A percentile compares a stretch with the other conserved stretches of the same genome.
These are phyloP conservation scores for Paramecium primaurelia DNA, from an alignment of 73 alveolate species.

Conservation along the genomic window DNA sequence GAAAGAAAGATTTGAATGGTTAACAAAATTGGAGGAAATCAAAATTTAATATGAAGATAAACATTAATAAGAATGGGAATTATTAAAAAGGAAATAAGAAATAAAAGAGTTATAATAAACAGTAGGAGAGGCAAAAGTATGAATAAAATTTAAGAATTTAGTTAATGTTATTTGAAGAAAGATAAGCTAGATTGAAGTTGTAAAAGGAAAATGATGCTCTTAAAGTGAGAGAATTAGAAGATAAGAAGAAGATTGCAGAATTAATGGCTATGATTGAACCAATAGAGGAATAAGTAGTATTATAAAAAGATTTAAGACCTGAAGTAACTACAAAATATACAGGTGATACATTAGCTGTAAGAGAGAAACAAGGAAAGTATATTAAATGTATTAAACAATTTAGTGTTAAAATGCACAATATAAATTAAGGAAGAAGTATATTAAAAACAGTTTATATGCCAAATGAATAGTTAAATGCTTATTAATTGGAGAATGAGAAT, in stretches of 20 bases:
- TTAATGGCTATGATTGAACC: slow-evolving; percentile 37
- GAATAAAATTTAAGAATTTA: background rate
- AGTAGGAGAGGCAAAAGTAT: slow-evolving; percentile 28
- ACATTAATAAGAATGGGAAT: slow-evolving; percentile 35
- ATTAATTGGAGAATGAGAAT: slow-evolving; percentile 21
- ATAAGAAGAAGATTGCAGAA: slow-evolving; percentile 29
- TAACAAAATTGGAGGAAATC: slow-evolving; percentile 37
- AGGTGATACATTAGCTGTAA: background rate
- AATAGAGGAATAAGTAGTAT: background rate
- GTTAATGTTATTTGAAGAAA: slow-evolving; percentile 45
- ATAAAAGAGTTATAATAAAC: slow-evolving; percentile 1
- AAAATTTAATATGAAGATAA: slow-evolving; percentile 30
- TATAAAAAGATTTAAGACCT: slow-evolving; percentile 35
- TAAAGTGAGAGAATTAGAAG: slow-evolving; percentile 24
- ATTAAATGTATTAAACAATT: background rate
- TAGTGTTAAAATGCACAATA: slow-evolving; percentile 28
- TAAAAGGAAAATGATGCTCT: slow-evolving; percentile 33
- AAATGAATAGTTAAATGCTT: slow-evolving; percentile 27
- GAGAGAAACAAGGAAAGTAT: slow-evolving; percentile 14
- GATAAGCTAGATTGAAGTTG: slow-evolving; percentile 22
- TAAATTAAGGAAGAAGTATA: slow-evolving; percentile 12
- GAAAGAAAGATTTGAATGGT: slow-evolving; percentile 47
- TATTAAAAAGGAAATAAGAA: slow-evolving; percentile 26
- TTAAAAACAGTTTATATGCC: slow-evolving; percentile 46
- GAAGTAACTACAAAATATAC: slow-evolving; percentile 43